phyloP scores from a whole-genome alignment of 345 rosid species.

The Aquilaria yunnanensis region DNA sequence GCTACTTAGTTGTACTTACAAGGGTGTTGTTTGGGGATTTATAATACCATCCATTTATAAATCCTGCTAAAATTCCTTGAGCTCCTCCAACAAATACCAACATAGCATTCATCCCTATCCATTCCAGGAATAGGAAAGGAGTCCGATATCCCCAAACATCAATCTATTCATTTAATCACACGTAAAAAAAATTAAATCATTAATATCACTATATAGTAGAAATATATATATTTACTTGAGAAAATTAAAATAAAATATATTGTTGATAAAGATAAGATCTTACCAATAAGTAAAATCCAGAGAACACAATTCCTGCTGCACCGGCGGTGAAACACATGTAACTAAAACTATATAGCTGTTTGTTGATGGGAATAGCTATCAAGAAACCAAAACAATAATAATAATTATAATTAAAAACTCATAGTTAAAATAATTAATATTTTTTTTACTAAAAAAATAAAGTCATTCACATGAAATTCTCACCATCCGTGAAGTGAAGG shows the following conservation, averaged over 20 bases:
- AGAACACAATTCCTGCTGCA: constrained; percentile 55
- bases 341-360: constrained; percentile 63
- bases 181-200: neutral
- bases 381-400: neutral
- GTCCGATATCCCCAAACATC: constrained; percentile 47
- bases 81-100: constrained; percentile 62
- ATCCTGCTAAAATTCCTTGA: constrained; percentile 50
- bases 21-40: constrained; percentile 37
- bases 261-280: neutral
- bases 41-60: constrained; percentile 61
- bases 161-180: constrained; percentile 27
- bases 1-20: constrained; percentile 25
- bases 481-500: constrained; percentile 59
- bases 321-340: constrained; percentile 62
- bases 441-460: neutral
- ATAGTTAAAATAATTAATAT: too few relatives aligned
- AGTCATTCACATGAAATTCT: constrained; percentile 8
- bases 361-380: constrained; percentile 71
- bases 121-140: constrained; percentile 55
- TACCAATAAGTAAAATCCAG: constrained; percentile 54
- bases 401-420: too few relatives aligned
- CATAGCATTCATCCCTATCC: constrained; percentile 81
- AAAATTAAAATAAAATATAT: neutral
- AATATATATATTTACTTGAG: neutral
- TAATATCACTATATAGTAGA: neutral